Conservation (phyloP, 2,329 filamentous ascomycete genomes). For the Nemania sp. region DNA sequence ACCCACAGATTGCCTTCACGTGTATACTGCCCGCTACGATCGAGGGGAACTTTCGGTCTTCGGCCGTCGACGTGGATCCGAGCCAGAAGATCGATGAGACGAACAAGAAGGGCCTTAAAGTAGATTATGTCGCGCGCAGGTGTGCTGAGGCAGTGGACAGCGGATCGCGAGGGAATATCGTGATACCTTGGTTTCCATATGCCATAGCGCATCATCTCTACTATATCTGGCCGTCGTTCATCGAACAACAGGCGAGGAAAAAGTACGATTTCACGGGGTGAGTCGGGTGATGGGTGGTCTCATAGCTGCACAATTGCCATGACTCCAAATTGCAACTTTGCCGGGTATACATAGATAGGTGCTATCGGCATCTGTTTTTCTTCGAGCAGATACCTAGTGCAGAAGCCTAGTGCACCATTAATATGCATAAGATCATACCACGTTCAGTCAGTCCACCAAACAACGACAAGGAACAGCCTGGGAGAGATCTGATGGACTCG, state of each 20-base stretch:
- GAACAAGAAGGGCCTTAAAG: slow-evolving; percentile 39
- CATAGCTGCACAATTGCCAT: neutral
- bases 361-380: neutral
- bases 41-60: slow-evolving; percentile 41
- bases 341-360: neutral
- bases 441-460: neutral
- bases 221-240: slow-evolving; percentile 37
- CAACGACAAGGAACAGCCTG: neutral
- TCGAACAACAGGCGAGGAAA: slow-evolving; percentile 37
- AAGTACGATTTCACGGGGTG: slow-evolving; percentile 37
- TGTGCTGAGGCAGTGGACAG: slow-evolving; percentile 38
- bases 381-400: neutral
- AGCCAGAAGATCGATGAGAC: slow-evolving; percentile 26
- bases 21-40: slow-evolving; percentile 41
- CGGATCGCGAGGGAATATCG: slow-evolving; percentile 32
- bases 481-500: too few relatives aligned
- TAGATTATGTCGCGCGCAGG: slow-evolving; percentile 36
- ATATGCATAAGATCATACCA: neutral
- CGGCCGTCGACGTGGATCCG: slow-evolving; percentile 38
- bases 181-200: slow-evolving; percentile 41
- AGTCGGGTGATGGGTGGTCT: neutral
- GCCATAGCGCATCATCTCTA: slow-evolving; percentile 38
- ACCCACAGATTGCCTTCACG: slow-evolving; percentile 38
- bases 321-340: slow-evolving; percentile 8
- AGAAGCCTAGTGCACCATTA: neutral